phyloP scores from a whole-genome alignment of 768 basidiomycete species.

The Phallus indusiatus region DNA sequence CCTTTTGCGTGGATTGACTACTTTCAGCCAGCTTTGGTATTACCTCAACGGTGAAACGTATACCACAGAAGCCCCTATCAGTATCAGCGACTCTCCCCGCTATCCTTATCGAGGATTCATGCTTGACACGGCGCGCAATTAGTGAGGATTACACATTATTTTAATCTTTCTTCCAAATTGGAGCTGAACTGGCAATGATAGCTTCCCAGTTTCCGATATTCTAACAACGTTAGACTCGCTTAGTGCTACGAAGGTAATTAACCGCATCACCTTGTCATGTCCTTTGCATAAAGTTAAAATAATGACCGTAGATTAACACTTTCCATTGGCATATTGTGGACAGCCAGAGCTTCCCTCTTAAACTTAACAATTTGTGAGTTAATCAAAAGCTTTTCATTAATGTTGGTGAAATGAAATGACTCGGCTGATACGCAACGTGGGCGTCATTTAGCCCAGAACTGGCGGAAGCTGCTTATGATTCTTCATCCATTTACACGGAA shows the following conservation, averaged over 20 bases:
- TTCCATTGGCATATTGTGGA: constrained; percentile 86
- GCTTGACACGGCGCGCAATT: constrained; percentile 76
- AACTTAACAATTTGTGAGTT: constrained; percentile 38
- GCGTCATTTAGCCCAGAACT: constrained; percentile 35
- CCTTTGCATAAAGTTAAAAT: background rate
- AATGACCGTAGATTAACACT: constrained; percentile 44
- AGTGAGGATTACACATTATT: constrained; percentile 35
- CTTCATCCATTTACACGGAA: constrained; percentile 40
- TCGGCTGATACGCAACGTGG: too few relatives aligned
- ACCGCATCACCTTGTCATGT: constrained; percentile 10
- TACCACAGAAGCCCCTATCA: constrained; percentile 44
- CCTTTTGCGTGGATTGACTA: constrained; percentile 63
- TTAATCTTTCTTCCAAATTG: constrained; percentile 3
- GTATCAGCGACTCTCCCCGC: constrained; percentile 52
- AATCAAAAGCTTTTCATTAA: background rate
- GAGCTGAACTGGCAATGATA: constrained; percentile 15
- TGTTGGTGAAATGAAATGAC: background rate
- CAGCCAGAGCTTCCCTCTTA: constrained; percentile 71
- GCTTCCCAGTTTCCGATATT: constrained; percentile 56
- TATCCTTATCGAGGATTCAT: constrained; percentile 71
- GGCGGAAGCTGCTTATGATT: constrained; percentile 46
- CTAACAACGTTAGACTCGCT: constrained; percentile 65
- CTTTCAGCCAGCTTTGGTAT: constrained; percentile 67
- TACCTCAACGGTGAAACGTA: constrained; percentile 38
- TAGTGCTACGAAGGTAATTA: constrained; percentile 56